A percentile compares a stretch with the other conserved stretches of the same genome.
phyloP scores from a whole-genome alignment of 1,139 yeast species.

The Pichia sp. region DNA sequence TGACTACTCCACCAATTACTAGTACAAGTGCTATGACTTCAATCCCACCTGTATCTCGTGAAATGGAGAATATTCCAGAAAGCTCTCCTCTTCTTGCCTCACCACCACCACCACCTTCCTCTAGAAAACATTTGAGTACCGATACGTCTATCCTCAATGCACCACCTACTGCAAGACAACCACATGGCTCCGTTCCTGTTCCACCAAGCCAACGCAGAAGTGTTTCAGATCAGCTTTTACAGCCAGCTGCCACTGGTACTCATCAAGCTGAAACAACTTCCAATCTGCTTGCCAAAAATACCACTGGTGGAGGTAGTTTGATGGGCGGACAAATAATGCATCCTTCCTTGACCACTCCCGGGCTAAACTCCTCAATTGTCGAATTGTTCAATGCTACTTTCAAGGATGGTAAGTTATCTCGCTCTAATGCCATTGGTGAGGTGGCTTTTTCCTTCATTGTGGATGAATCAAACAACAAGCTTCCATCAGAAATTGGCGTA shows the following conservation, averaged over 20 bases:
- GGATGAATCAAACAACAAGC: constrained; percentile 25
- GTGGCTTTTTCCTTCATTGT: constrained; percentile 64
- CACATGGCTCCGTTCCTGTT: constrained; percentile 31
- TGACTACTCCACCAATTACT: constrained; percentile 15
- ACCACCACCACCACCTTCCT: constrained; percentile 69
- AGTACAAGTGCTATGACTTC: constrained; percentile 12
- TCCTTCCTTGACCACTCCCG: constrained; percentile 50
- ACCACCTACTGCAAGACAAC: constrained; percentile 18
- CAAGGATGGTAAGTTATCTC: constrained; percentile 56
- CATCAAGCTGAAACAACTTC: constrained; percentile 14
- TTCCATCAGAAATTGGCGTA: constrained; percentile 31
- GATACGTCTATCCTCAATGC: constrained; percentile 14
- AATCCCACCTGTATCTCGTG: constrained; percentile 12
- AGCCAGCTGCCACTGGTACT: constrained; percentile 23
- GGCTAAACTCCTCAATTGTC: constrained; percentile 73
- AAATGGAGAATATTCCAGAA: constrained; percentile 17
- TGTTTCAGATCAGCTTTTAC: constrained; percentile 16
- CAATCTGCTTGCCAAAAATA: constrained; percentile 26
- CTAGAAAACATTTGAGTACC: constrained; percentile 45
- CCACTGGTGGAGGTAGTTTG: constrained; percentile 32
- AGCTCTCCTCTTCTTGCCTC: constrained; percentile 12
- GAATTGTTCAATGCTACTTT: constrained; percentile 76
- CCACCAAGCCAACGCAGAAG: constrained; percentile 32
- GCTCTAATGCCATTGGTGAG: constrained; percentile 71
- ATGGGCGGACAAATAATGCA: constrained; percentile 43